Base-by-base conservation (phyloP, 768 basidiomycete genomes). In the Rubroboletus satanas region DNA sequence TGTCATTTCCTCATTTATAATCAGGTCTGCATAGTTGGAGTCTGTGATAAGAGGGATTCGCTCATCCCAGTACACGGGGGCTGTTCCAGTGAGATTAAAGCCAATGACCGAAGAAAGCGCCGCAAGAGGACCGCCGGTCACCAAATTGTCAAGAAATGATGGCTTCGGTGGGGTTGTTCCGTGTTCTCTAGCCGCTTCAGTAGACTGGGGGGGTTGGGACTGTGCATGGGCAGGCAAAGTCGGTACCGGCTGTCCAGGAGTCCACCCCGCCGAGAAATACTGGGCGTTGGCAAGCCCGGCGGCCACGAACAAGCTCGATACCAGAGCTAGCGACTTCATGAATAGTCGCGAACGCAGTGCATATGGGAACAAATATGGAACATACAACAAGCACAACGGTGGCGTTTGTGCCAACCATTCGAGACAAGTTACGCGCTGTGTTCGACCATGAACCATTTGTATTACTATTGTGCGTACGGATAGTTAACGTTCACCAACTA, bases 181-280 rank as follows among this genome's bases (percentile, higher is more conserved):
- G 36, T 23, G 62, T 49, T 62, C 70, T 56, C 62, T 62, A 29
- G 72, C 56, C 32, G 59, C 59, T 41, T 64, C 60, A 33, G 70
- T 48, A 14, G 66, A 33, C 31, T 71, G 60, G 44, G 68, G 56
- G 18, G 61, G 61, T 38, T 64, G 50, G 41, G 60, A 38, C 18
- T 53, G 63, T 45, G 47, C 59, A 36, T 52, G 43, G 23, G 55
- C 31, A 28, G 58, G 41, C 14, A 47, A n/a, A n/a, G 68, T 72
- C 11, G 69, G 63, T 26, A 75, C 75, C 0, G 82, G 74, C 65
- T 91, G 85, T 29, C 88, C 90, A 3, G 90, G 90, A 29, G 74
- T 65, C 90, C 90, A 93, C n/a, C 90, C 91, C 32, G 75, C 74
- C 4, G 89, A 90, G 71, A 91, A 85, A 70, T 90, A 91, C 59